phyloP scores from a whole-genome alignment of 768 basidiomycete genomes.

The Naganishia randhawae region DNA sequence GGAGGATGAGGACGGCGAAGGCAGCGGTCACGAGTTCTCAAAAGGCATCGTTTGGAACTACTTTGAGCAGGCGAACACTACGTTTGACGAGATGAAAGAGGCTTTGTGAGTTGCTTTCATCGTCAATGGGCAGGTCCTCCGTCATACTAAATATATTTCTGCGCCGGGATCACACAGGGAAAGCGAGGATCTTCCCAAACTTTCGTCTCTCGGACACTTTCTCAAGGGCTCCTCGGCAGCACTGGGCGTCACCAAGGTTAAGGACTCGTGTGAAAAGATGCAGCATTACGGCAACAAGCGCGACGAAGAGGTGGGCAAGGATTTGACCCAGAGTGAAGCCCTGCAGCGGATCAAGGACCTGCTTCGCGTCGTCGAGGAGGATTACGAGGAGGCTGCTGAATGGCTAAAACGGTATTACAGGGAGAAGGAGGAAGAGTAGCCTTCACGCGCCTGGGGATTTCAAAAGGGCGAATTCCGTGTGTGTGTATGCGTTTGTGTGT shows the following conservation, averaged over 20 bases:
- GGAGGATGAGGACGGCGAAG: conserved; percentile 58
- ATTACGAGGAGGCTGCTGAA: conserved; percentile 65
- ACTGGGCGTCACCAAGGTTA: conserved; percentile 76
- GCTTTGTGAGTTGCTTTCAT: conserved; percentile 63
- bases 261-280: conserved; percentile 80
- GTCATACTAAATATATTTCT: too few relatives aligned
- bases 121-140: too few relatives aligned
- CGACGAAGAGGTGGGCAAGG: conserved; percentile 55
- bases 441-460: too few relatives aligned
- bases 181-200: conserved; percentile 59
- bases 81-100: conserved; percentile 72
- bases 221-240: conserved; percentile 96
- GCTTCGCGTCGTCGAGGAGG: conserved; percentile 61
- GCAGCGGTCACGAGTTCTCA: conserved; percentile 71
- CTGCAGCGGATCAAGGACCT: conserved; percentile 59
- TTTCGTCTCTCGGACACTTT: conserved; percentile 82
- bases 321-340: conserved; percentile 43
- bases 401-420: conserved; percentile 63
- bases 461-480: too few relatives aligned
- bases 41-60: conserved; percentile 73
- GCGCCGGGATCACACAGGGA: neutral
- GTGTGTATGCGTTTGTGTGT: too few relatives aligned
- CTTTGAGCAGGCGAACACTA: conserved; percentile 71
- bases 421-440: conserved; percentile 34
- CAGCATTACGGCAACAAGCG: conserved; percentile 75